phyloP scores from a whole-genome alignment of 2,329 filamentous ascomycete genomes.

The Neoarthrinium moseri region DNA sequence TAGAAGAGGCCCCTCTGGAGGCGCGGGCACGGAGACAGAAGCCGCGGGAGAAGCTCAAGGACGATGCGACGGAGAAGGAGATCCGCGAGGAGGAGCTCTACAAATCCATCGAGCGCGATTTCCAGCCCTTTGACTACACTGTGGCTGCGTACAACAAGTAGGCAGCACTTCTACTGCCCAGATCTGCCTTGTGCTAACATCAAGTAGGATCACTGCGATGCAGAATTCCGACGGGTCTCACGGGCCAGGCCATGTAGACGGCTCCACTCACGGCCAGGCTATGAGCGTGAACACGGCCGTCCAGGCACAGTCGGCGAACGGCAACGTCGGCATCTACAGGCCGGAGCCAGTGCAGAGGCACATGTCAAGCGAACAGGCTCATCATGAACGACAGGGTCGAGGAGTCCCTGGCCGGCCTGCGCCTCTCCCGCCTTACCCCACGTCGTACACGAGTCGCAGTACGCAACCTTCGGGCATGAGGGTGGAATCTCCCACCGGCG shows the following conservation, averaged over 20 bases:
- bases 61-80: slow-evolving; percentile 92
- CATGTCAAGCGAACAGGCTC: not conserved
- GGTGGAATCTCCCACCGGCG: slow-evolving; percentile 75
- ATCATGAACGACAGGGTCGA: not conserved
- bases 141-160: slow-evolving; percentile 74
- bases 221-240: slow-evolving; percentile 22
- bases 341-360: slow-evolving; percentile 7
- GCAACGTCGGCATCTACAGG: slow-evolving; percentile 5
- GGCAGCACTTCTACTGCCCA: slow-evolving; percentile 29
- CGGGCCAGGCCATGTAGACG: slow-evolving; percentile 6
- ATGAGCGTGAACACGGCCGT: slow-evolving; percentile 12
- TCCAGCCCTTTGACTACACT: slow-evolving; percentile 95
- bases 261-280: slow-evolving; percentile 16
- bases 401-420: slow-evolving; percentile 7
- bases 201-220: slow-evolving; percentile 33
- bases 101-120: slow-evolving; percentile 89
- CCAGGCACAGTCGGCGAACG: slow-evolving; percentile 6
- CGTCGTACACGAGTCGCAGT: slow-evolving; percentile 41
- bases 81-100: slow-evolving; percentile 94
- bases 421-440: slow-evolving; percentile 44
- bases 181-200: not conserved
- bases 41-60: slow-evolving; percentile 84
- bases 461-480: slow-evolving; percentile 62
- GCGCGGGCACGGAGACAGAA: slow-evolving; percentile 91
- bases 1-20: slow-evolving; percentile 94